These are phyloP conservation scores for Scheffersomyces titani DNA, from an alignment of 1,139 yeast genomes.

Conservation along the genomic window DNA sequence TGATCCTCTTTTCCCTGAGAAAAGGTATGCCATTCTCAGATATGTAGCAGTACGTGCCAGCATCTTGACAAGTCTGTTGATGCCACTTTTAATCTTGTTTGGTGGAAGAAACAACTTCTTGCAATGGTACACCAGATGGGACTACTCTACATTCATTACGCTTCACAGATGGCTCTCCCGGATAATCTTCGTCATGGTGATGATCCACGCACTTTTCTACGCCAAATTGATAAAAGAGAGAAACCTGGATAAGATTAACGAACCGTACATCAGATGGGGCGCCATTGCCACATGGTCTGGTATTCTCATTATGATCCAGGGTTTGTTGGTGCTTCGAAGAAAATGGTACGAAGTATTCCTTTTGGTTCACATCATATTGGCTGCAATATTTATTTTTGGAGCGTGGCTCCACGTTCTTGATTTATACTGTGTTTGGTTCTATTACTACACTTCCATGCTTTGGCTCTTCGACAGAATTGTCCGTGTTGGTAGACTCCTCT, in stretches of 20 bases:
- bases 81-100: slow-evolving; percentile 55
- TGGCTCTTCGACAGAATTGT: slow-evolving; percentile 47
- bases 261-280: slow-evolving; percentile 30
- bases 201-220: slow-evolving; percentile 43
- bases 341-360: slow-evolving; percentile 46
- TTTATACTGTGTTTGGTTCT: slow-evolving; percentile 40
- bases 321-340: slow-evolving; percentile 41
- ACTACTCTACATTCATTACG: slow-evolving; percentile 57
- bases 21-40: slow-evolving; percentile 21
- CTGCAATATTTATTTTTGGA: slow-evolving; percentile 41
- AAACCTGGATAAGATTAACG: slow-evolving; percentile 11
- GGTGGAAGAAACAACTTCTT: slow-evolving; percentile 66
- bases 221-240: slow-evolving; percentile 9
- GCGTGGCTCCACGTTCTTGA: slow-evolving; percentile 42
- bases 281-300: slow-evolving; percentile 31
- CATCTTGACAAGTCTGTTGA: slow-evolving; percentile 50
- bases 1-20: slow-evolving; percentile 29
- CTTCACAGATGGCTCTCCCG: slow-evolving; percentile 65
- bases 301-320: slow-evolving; percentile 32
- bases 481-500: slow-evolving; percentile 32
- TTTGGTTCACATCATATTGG: slow-evolving; percentile 41
- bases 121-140: slow-evolving; percentile 59
- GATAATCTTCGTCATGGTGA: slow-evolving; percentile 37
- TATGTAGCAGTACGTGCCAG: slow-evolving; percentile 61
- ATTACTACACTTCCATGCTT: slow-evolving; percentile 40